Evolutionary conservation across 768 basidiomycete species (phyloP), one percentile per base, ranked within the genome.

Genomic region (Pisolithus sp.): DNA sequence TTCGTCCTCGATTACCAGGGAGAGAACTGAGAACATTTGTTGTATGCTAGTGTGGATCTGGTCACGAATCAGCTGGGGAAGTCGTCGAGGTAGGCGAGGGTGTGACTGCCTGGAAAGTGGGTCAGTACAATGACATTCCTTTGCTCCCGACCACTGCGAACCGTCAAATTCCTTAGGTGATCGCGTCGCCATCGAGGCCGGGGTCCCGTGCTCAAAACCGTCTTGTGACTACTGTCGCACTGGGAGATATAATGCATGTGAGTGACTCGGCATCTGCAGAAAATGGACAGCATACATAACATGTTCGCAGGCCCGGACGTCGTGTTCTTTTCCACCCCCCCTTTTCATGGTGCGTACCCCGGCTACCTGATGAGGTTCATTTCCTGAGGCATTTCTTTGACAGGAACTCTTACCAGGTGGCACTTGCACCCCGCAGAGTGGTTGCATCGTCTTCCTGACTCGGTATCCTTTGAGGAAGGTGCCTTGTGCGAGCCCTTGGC

Each of bases 311-410:
- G 67, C 45, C 72, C 72, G 20, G 68, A 74, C 31, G 66, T 76
- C 30, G 82, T 84, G 31, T 85, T 85, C 68, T 83, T 85, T 63
- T 85, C 83, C 10, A 85, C 83, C 1, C 83, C 83, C 20, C 83
- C 83, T 5, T 83, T 73, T 67, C 82, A 84, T 53, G 82, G 82
- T 80, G 53, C 30, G 65, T 49, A 20, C 17, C 5, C 30, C 20
- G 20, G 20, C 13, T 17, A 18, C 21, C 26, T 44, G 28, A 6
- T 38, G 31, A 24, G 5, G 20, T n/a, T 43, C 24, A 13, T 12
- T 10, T 31, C 52, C 28, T 56, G 15, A 8, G 17, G 4, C 2
- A 41, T 15, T 43, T 44, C 17, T 12, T 10, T 28, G 48, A 37
- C 52, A 83, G 82, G 82, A 43, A 83, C 82, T 40, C 62, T 84